phyloP scores from a whole-genome alignment of 495 filamentous ascomycete genomes.

The Aspergillus nidulans region DNA sequence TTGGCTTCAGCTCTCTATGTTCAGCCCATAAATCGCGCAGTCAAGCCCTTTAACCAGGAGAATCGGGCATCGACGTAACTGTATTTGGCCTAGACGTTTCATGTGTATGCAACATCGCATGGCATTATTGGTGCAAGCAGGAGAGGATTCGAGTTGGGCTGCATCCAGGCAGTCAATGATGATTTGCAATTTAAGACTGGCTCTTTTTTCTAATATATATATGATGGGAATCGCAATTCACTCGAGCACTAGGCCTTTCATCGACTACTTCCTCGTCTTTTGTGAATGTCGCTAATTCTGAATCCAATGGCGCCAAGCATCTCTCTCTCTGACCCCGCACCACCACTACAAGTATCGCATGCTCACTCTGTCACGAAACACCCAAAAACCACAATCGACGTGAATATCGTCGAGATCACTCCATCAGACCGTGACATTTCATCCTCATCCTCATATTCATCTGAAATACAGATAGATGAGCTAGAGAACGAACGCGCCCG shows the following conservation, averaged over 20 bases:
- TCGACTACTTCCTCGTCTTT: too few species aligned
- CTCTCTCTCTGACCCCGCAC: not conserved
- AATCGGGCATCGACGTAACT: not conserved
- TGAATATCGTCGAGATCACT: not conserved
- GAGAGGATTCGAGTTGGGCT: not conserved
- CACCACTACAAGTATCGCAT: not conserved
- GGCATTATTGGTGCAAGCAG: not conserved
- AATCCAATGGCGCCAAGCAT: slow-evolving; percentile 7
- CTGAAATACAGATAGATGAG: too few species aligned
- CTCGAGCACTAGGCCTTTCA: too few species aligned
- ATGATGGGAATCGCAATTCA: too few species aligned
- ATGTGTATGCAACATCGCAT: not conserved
- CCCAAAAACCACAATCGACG: not conserved
- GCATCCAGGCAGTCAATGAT: not conserved
- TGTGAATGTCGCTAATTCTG: too few species aligned
- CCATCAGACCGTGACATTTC: not conserved
- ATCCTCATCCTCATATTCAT: not conserved
- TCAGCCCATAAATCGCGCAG: not conserved
- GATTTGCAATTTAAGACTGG: too few species aligned
- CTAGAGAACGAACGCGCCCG: not conserved
- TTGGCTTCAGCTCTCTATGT: not conserved
- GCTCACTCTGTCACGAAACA: not conserved
- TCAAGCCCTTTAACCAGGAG: not conserved
- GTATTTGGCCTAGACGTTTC: not conserved
- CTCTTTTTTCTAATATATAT: not conserved